Percentiles rank a stretch among this genome's conserved stretches.
phyloP scores from a whole-genome alignment of 257 asterid species.

The Craterostigma plantagineum region DNA sequence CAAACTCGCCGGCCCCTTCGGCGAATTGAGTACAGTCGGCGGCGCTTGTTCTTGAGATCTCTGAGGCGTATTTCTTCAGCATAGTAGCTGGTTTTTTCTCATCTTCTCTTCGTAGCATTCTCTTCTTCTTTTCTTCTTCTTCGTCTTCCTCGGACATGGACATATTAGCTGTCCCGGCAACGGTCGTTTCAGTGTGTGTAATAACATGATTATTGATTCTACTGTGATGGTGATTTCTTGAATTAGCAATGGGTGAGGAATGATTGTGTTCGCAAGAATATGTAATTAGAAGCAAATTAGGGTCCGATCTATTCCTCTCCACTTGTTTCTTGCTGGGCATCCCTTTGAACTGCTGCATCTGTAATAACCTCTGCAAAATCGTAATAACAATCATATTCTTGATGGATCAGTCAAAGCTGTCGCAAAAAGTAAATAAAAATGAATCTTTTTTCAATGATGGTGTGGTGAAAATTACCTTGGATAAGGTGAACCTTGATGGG shows the following conservation, averaged over 20 bases:
- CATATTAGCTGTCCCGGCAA: background rate
- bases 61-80: background rate
- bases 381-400: too few relatives aligned
- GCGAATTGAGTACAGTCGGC: too few relatives aligned
- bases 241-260: slow-evolving; percentile 23
- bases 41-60: slow-evolving; percentile 7
- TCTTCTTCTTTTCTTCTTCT: slow-evolving; percentile 8
- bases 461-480: too few relatives aligned
- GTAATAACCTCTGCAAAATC: slow-evolving; percentile 46
- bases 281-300: slow-evolving; percentile 37
- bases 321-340: slow-evolving; percentile 84
- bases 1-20: slow-evolving; percentile 16
- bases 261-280: slow-evolving; percentile 71
- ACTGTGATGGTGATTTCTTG: slow-evolving; percentile 17
- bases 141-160: slow-evolving; percentile 7
- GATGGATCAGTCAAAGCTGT: background rate
- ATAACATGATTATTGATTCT: background rate
- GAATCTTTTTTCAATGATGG: background rate
- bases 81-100: slow-evolving; percentile 1
- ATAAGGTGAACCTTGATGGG: slow-evolving; percentile 87
- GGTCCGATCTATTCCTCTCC: slow-evolving; percentile 54
- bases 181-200: background rate
- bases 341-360: slow-evolving; percentile 76
- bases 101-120: background rate
- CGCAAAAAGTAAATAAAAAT: background rate